A percentile compares a stretch with the other conserved stretches of the same genome.
Conservation (phyloP, 768 basidiomycete genomes). For the Lactarius quietus region DNA sequence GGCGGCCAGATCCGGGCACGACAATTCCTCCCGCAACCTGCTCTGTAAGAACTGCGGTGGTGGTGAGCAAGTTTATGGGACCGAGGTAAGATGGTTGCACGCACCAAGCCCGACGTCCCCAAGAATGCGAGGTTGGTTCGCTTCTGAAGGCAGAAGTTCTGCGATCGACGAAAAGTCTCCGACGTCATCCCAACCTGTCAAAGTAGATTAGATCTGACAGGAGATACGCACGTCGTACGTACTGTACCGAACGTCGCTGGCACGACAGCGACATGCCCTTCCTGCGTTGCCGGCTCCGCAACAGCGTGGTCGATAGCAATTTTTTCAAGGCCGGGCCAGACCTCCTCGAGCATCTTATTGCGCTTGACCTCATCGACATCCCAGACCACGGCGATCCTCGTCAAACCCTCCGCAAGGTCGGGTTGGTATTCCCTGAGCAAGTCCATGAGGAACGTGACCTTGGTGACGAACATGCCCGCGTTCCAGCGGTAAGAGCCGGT, state of each 20-base stretch:
- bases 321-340: conserved; percentile 79
- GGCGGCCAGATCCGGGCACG: conserved; percentile 79
- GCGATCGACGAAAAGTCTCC: conserved; percentile 88
- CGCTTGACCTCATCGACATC: conserved; percentile 51
- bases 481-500: conserved; percentile 91
- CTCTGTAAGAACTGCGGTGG: conserved; percentile 66
- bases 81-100: conserved; percentile 23
- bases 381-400: conserved; percentile 69
- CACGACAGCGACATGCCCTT: conserved; percentile 81
- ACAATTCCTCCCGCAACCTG: conserved; percentile 91
- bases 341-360: conserved; percentile 52
- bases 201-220: not conserved
- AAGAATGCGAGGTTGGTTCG: conserved; percentile 79
- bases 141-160: conserved; percentile 79
- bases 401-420: conserved; percentile 61
- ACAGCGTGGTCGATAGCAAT: conserved; percentile 88
- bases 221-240: conserved; percentile 29
- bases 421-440: conserved; percentile 74
- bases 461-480: conserved; percentile 91
- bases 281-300: conserved; percentile 77
- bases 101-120: conserved; percentile 71
- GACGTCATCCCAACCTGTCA: conserved; percentile 85
- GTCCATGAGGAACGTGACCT: conserved; percentile 67
- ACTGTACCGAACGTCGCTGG: conserved; percentile 92
- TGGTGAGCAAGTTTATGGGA: conserved; percentile 1